Evolutionary conservation across 208 protist genomes (phyloP).

Genomic region (Porcisia hertigi): DNA sequence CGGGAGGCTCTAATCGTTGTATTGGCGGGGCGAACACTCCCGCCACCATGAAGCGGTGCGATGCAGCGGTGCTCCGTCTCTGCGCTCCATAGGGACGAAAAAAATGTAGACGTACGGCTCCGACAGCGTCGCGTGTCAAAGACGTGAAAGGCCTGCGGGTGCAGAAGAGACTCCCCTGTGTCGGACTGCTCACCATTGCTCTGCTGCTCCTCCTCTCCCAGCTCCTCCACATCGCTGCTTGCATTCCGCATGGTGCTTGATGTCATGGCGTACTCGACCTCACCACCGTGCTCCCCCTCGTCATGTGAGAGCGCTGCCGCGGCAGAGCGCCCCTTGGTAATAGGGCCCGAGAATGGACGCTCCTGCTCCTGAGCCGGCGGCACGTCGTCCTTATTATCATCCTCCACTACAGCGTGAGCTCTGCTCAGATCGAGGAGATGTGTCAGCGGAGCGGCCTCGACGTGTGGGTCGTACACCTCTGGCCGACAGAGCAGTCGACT

Average conservation of each 20-base stretch:
- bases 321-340: neutral
- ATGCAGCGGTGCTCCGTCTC: no score
- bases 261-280: neutral
- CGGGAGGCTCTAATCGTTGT: neutral
- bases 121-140: slow-evolving; percentile 8
- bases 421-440: slow-evolving; percentile 14
- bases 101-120: neutral
- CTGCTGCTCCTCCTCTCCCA: neutral
- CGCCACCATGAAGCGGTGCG: neutral
- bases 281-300: neutral
- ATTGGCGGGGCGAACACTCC: neutral
- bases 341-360: no score
- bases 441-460: slow-evolving; percentile 31
- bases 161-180: neutral
- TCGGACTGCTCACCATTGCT: neutral
- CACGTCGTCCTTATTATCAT: neutral
- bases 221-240: slow-evolving; percentile 1
- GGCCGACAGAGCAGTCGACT: slow-evolving; percentile 48
- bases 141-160: neutral
- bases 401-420: neutral
- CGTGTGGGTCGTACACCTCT: slow-evolving; percentile 43
- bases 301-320: neutral
- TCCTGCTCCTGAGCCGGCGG: neutral
- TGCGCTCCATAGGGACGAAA: neutral
- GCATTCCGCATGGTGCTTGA: neutral